Base-by-base conservation (phyloP, 2,329 filamentous ascomycete genomes). In the Myriangium duriaei region DNA sequence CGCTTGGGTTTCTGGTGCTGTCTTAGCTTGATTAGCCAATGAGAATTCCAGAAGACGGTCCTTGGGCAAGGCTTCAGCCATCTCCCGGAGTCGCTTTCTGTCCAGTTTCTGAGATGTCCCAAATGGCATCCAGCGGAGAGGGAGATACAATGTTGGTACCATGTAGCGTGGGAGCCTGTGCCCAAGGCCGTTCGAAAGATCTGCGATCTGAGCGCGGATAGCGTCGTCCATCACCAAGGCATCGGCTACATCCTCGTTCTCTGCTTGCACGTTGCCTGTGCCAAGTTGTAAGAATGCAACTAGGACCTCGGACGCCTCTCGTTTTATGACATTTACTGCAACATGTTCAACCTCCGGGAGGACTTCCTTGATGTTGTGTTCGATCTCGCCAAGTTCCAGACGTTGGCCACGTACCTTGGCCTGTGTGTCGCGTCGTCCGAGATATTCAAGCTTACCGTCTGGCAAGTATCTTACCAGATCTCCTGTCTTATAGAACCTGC, bases 121-220 rank as follows among this genome's bases (percentile, higher is more conserved):
- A 79, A 79, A 14, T 68, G 87, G 87, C 37, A 95, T 76, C 5
- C 63, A 68, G 0, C 75, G 69, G 5, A 94, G 60, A 3, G 71
- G 72, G 15, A 94, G 63, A 42, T 92, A 76, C 50, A 91, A 83
- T 0, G 84, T 87, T 1, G 87, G 88, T 2, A 95, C 73, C 87
- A 95, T 95, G 55, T 95, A 95, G 0, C 70, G 71, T 0, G 87
- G 82, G 3, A 95, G 68, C 41, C 41, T 2, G 34, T 41, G 1
- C 71, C 64, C 0, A 79, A 40, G 13, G 11, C n/a, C 17, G 71
- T 57, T 78, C 80, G 50, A 9, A 11, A 86, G 87, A 1, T 72
- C 67, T 0, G 76, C 69, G 14, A 91, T 57, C 32, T 74, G 4
- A 14, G 3, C 11, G 17, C 11, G 12, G 7, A 15, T 13, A 3